Evolutionary conservation across 2,329 filamentous ascomycete species (phyloP).

Genomic region (Fusarium sp.): DNA sequence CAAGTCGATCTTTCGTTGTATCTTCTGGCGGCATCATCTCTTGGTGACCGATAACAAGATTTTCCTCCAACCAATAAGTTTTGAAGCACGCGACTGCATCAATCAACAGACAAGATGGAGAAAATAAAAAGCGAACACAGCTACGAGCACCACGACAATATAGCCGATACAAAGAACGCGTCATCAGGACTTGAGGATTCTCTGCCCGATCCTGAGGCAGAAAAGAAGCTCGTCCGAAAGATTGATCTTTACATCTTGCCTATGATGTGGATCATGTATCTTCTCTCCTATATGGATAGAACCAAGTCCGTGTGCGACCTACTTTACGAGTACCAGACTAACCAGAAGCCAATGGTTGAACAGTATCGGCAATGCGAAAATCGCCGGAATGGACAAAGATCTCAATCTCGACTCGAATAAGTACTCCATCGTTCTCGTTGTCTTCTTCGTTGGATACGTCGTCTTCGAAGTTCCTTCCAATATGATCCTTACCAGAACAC

Average conservation of each 20-base stretch:
- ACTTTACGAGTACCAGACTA: neutral
- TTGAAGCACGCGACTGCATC: too few species aligned
- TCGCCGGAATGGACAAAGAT: neutral
- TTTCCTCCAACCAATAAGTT: too few species aligned
- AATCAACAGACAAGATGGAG: too few species aligned
- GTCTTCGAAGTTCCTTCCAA: neutral
- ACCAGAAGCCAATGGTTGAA: neutral
- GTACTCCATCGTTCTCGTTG: neutral
- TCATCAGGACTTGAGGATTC: too few species aligned
- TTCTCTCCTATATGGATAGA: slow-evolving; percentile 1
- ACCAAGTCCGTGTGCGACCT: neutral
- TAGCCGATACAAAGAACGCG: too few species aligned
- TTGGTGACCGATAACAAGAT: too few species aligned
- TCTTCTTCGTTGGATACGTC: slow-evolving; percentile 10
- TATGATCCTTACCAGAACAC: slow-evolving; percentile 2
- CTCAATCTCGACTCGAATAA: neutral
- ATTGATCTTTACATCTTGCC: neutral
- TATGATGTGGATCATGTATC: slow-evolving; percentile 1
- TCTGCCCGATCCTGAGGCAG: neutral
- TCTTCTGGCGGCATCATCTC: too few species aligned
- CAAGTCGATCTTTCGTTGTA: too few species aligned
- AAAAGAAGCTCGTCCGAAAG: slow-evolving; percentile 1
- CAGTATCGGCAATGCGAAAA: slow-evolving; percentile 1
- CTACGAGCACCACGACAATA: too few species aligned
- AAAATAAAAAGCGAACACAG: too few species aligned